A percentile compares a stretch with the other conserved stretches of the same genome.
Conservation (phyloP, 108 stramenopile species). For the Cyclostephanos tholiformis region DNA sequence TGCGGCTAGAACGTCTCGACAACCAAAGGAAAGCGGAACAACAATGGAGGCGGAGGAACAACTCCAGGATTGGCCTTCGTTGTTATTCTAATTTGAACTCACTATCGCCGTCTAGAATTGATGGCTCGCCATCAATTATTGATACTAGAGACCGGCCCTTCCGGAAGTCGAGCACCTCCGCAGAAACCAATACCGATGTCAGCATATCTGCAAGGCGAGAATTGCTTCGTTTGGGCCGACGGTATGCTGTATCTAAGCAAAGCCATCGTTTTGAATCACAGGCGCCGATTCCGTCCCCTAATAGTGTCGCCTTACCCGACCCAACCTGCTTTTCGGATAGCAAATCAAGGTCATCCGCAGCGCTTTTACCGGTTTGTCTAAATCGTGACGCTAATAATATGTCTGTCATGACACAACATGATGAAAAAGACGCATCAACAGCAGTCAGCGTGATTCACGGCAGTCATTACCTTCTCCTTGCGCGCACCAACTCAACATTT, state of each 20-base stretch:
- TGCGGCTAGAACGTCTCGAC: conserved; percentile 7
- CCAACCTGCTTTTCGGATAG: not conserved
- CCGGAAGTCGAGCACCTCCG: not conserved
- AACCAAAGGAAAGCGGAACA: conserved; percentile 16
- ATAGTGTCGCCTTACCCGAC: not conserved
- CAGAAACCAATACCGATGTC: not conserved
- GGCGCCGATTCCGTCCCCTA: not conserved
- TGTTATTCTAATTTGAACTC: not conserved
- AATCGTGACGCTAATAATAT: not conserved
- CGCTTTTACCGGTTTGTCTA: not conserved
- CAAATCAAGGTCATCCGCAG: not conserved
- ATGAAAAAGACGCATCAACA: not conserved
- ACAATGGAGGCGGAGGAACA: not conserved
- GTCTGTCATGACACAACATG: not conserved
- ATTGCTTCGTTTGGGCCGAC: conserved; percentile 16
- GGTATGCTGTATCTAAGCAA: not conserved
- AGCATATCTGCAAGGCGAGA: conserved; percentile 7
- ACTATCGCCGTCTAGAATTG: conserved; percentile 4
- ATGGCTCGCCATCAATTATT: not conserved
- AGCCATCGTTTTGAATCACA: not conserved
- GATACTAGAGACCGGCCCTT: not conserved
- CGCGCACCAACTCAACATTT: conserved; percentile 3
- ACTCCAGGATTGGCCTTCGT: not conserved
- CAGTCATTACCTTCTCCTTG: conserved; percentile 16
- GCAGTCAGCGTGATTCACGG: conserved; percentile 1